Evolutionary conservation across 345 rosid genomes (phyloP), one percentile per base, ranked within the genome.

Genomic region (Moringa oleifera): DNA sequence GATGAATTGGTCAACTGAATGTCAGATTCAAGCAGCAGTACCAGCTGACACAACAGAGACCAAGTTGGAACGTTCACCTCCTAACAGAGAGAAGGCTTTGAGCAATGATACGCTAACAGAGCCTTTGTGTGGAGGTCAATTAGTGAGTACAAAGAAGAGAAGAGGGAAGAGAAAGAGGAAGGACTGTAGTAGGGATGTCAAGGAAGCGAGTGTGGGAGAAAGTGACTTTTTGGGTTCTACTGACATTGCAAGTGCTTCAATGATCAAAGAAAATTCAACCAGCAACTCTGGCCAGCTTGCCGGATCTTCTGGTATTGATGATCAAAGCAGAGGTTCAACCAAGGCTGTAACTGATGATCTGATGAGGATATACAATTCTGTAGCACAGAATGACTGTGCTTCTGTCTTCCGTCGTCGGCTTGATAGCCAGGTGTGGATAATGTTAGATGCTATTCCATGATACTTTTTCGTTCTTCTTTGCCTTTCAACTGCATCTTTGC

Each of bases 151-250:
- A 66, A 84, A 74, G 61, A 80, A 83, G 74, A 81, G 81, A 79
- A 84, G 98, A 66, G 96, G 98, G 25, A 84, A 85, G 76, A 79
- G 98, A 68, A 92, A 87, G 75, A 79, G 96, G 65, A 89, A 92
- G 73, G 75, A 76, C 57, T 79, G 85, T 68, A 61, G 67, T 51
- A 82, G 67, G 68, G 89, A 89, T 65, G 75, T 65, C 33, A 81
- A 75, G 50, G 89, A 84, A 75, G 84, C 78, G 50, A 91, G 95
- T 66, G 74, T 80, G 2, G 86, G 85, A 31, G 92, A 89, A 64
- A 92, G 86, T 51, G 83, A 82, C 24, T 67, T 79, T 70, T 61
- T 79, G 51, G 82, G 80, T 41, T 71, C 83, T 20, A 66, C 73
- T 17, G 83, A 82, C 61, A 51, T 70, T 55, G 68, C 51, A 36